A percentile compares a stretch with the other conserved stretches of the same genome.
phyloP scores from a whole-genome alignment of 2,329 filamentous ascomycete genomes.

The Onygena corvina region DNA sequence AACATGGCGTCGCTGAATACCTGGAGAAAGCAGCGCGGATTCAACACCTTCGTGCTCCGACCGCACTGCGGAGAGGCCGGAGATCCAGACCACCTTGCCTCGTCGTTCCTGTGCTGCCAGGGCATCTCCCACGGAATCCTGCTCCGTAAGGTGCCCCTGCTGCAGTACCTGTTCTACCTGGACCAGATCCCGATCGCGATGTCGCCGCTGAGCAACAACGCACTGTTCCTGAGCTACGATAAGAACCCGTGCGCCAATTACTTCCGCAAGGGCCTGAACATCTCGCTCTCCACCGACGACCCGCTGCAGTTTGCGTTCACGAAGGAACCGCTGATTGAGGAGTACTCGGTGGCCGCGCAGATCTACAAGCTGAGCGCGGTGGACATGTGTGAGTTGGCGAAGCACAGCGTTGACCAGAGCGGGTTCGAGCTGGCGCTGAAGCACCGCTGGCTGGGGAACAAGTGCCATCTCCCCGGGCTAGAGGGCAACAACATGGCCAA shows the following conservation, averaged over 20 bases:
- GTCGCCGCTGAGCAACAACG: constrained; percentile 98
- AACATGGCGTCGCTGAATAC: constrained; percentile 88
- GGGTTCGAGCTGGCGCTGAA: constrained; percentile 86
- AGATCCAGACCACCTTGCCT: constrained; percentile 89
- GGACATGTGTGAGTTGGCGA: constrained; percentile 96
- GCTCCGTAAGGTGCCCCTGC: constrained; percentile 79
- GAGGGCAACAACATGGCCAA: constrained; percentile 86
- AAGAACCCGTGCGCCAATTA: constrained; percentile 93
- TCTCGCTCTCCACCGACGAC: constrained; percentile 92
- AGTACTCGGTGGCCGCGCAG: constrained; percentile 94
- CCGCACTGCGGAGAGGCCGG: constrained; percentile 96
- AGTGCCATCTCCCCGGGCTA: constrained; percentile 66
- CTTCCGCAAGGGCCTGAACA: constrained; percentile 87
- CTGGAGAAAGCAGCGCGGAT: constrained; percentile 79
- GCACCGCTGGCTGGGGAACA: constrained; percentile 74
- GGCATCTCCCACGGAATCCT: constrained; percentile 93
- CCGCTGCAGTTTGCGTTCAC: constrained; percentile 97
- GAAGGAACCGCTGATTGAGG: constrained; percentile 93
- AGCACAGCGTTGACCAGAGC: constrained; percentile 89
- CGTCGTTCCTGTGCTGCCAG: constrained; percentile 82
- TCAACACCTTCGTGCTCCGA: constrained; percentile 87
- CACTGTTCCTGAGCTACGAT: constrained; percentile 89
- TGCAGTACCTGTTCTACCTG: constrained; percentile 96
- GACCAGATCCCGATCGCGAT: constrained; percentile 98
- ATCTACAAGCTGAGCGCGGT: constrained; percentile 96